These are phyloP conservation scores for Saccharomycopsis sp. DNA, from an alignment of 805 yeast genomes.

Conservation along the genomic window DNA sequence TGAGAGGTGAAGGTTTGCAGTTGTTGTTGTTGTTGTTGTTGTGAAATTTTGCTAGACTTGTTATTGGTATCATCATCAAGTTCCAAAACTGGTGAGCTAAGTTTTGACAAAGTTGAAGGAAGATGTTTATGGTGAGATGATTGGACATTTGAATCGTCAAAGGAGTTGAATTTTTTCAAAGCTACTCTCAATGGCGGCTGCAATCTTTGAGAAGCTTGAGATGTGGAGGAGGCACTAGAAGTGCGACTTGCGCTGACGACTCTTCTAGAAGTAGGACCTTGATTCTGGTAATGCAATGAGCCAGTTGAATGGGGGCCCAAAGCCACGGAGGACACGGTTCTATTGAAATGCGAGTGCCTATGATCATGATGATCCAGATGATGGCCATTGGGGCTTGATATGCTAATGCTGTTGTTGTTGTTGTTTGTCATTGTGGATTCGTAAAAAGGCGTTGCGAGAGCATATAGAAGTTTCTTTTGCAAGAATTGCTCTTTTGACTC, in stretches of 20 bases:
- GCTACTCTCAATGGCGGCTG: constrained; percentile 10
- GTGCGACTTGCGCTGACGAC: too few relatives aligned
- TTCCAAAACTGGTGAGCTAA: constrained; percentile 4
- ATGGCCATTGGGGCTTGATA: too few relatives aligned
- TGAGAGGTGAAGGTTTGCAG: constrained; percentile 13
- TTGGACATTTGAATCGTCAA: constrained; percentile 15
- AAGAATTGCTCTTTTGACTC: constrained; percentile 33
- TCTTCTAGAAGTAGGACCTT: too few relatives aligned
- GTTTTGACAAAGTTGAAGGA: too few relatives aligned
- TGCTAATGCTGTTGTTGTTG: constrained; percentile 8
- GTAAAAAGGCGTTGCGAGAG: constrained; percentile 57
- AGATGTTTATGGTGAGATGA: neutral
- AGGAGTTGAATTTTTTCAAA: constrained; percentile 17
- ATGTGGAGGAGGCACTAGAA: too few relatives aligned
- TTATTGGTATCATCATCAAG: neutral
- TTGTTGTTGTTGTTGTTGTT: too few relatives aligned
- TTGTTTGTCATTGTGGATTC: constrained; percentile 22
- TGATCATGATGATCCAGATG: too few relatives aligned
- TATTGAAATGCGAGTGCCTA: too few relatives aligned
- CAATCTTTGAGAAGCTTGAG: too few relatives aligned
- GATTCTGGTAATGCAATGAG: too few relatives aligned
- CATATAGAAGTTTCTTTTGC: constrained; percentile 43
- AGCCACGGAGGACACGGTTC: constrained; percentile 14
- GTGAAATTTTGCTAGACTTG: neutral
- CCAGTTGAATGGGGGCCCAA: constrained; percentile 12